phyloP scores from a whole-genome alignment of 768 basidiomycete genomes.

The Podaxis sp. region DNA sequence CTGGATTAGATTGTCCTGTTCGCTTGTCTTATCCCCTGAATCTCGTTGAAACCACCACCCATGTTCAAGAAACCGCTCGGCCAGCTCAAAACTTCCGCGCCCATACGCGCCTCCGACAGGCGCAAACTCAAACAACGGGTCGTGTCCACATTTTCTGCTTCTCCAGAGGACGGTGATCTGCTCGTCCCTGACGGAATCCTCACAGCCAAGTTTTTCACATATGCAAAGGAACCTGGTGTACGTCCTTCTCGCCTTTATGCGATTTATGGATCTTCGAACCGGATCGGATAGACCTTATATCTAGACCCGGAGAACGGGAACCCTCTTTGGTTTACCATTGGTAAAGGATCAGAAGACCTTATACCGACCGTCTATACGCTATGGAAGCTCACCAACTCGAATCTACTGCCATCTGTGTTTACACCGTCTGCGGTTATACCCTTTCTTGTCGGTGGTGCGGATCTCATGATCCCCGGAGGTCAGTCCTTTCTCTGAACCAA shows the following conservation, averaged over 20 bases:
- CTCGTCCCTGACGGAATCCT: slow-evolving; percentile 75
- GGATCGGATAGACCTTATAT: slow-evolving; percentile 54
- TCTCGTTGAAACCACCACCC: not conserved
- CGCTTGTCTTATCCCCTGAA: not conserved
- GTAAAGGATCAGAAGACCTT: slow-evolving; percentile 63
- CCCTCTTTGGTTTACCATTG: slow-evolving; percentile 77
- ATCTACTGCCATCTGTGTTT: slow-evolving; percentile 66
- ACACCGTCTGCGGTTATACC: slow-evolving; percentile 73
- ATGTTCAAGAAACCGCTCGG: slow-evolving; percentile 83
- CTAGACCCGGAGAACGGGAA: slow-evolving; percentile 55
- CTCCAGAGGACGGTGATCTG: slow-evolving; percentile 59
- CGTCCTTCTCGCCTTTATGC: slow-evolving; percentile 19
- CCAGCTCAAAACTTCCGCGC: slow-evolving; percentile 72
- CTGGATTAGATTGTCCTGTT: not conserved
- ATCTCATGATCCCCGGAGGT: slow-evolving; percentile 90
- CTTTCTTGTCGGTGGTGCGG: slow-evolving; percentile 73
- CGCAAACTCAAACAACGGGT: slow-evolving; percentile 67
- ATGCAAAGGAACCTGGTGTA: slow-evolving; percentile 67
- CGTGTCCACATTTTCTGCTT: slow-evolving; percentile 41
- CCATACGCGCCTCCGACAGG: slow-evolving; percentile 70
- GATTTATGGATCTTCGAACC: slow-evolving; percentile 1
- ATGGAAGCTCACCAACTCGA: slow-evolving; percentile 58
- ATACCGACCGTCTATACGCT: slow-evolving; percentile 83
- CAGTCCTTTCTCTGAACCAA: slow-evolving; percentile 23
- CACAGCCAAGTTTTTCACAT: slow-evolving; percentile 65